phyloP scores from a whole-genome alignment of 768 basidiomycete genomes.

The Brasilioporus rufonigricans region DNA sequence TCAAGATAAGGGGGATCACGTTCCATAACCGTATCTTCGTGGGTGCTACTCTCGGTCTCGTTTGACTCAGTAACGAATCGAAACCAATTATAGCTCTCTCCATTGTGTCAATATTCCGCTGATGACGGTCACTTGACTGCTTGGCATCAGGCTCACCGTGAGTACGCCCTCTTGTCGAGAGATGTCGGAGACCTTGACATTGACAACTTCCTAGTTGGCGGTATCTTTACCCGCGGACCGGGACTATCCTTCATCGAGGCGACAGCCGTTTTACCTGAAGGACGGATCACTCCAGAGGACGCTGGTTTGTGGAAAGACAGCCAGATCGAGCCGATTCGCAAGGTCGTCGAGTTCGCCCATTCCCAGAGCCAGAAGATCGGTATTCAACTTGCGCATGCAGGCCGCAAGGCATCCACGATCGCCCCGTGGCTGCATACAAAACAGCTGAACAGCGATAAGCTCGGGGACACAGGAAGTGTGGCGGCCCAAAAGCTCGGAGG shows the following conservation, averaged over 20 bases:
- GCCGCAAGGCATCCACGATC: slow-evolving; percentile 66
- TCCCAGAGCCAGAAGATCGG: slow-evolving; percentile 66
- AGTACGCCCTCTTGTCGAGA: background rate
- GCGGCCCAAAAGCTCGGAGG: slow-evolving; percentile 44
- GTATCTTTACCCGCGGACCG: slow-evolving; percentile 48
- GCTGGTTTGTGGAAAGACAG: slow-evolving; percentile 61
- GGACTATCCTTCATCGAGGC: slow-evolving; percentile 66
- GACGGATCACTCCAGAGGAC: slow-evolving; percentile 68
- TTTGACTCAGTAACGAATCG: background rate
- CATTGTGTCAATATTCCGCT: slow-evolving; percentile 60
- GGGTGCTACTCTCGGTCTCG: slow-evolving; percentile 14
- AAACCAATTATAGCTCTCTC: slow-evolving; percentile 39
- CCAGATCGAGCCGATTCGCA: slow-evolving; percentile 45
- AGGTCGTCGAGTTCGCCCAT: slow-evolving; percentile 70
- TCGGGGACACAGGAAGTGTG: no score
- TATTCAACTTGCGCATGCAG: slow-evolving; percentile 76
- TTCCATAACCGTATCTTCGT: slow-evolving; percentile 59
- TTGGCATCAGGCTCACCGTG: slow-evolving; percentile 57
- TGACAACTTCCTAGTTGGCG: slow-evolving; percentile 32
- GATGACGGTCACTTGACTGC: slow-evolving; percentile 49
- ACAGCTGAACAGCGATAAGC: no score
- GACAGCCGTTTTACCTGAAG: slow-evolving; percentile 56
- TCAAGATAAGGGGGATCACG: slow-evolving; percentile 51
- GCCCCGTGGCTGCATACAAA: slow-evolving; percentile 61
- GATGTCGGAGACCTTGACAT: no score